Evolutionary conservation across 352 stramenopile genomes (phyloP), one percentile per base, ranked within the genome.

Genomic region (Peronospora farinosa): DNA sequence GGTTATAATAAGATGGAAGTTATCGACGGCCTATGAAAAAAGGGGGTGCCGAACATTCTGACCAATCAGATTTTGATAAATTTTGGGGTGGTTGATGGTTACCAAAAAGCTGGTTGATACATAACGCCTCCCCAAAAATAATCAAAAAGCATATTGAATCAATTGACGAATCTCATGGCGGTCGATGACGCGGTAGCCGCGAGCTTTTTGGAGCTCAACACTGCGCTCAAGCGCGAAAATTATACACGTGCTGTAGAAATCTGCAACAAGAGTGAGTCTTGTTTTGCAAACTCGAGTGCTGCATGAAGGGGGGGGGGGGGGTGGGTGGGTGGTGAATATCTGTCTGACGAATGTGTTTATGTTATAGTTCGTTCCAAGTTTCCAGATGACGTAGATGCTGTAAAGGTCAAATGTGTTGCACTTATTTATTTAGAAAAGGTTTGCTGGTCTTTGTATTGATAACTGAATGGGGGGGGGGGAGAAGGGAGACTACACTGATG

Each of bases 341-440:
- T 53, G 32, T 52, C 40, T 60, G 38, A 65, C 50, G 7, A 31
- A 7, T 36, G 12, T 42, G 23, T 47, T 10, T 7, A 15, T 46
- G 16, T 25, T 46, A 12, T 56, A 93, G 82, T 93, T 46, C 78
- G 78, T 19, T 73, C 74, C 50, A 85, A 82, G 51, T 67, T 69
- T 19, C 76, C 82, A 1, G 79, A 88, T 23, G 82, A 93, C 43
- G 47, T 62, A 36, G 80, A 91, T 51, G 76, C 79, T n/a, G 67
- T 91, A 12, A 84, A 85, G 50, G 79, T 84, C 63, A 88, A 93
- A 65, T 88, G 74, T 46, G 60, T 91, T 30, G 76, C 82, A 51
- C 77, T 92, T 33, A 90, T 93, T 44, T 79, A 74, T 21, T 47
- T 86, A 36, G 74, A 86, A 42, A 91, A 93, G 67, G 81, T 87